phyloP scores from a whole-genome alignment of 2,329 filamentous ascomycete species.

The Venturia carpophila region DNA sequence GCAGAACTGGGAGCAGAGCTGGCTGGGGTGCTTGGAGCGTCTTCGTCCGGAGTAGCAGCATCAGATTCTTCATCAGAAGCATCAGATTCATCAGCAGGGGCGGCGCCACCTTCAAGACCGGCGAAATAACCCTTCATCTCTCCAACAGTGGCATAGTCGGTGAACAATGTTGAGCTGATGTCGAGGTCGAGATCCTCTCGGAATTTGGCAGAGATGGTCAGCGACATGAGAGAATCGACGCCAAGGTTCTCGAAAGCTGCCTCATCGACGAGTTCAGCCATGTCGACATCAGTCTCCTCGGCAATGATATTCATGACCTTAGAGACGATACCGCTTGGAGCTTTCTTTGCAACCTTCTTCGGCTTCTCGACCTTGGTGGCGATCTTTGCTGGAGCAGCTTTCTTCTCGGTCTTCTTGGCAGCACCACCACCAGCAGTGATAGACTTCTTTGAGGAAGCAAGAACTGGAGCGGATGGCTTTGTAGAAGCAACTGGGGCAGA shows the following conservation, averaged over 20 bases:
- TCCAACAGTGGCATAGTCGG: slow-evolving; percentile 52
- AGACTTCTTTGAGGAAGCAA: slow-evolving; percentile 25
- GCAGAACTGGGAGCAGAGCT: slow-evolving; percentile 40
- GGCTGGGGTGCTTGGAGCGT: slow-evolving; percentile 39
- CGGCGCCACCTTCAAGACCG: slow-evolving; percentile 37
- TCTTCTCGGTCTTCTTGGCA: slow-evolving; percentile 31
- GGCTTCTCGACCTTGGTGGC: slow-evolving; percentile 45
- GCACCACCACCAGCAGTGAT: slow-evolving; percentile 28
- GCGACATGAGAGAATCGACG: slow-evolving; percentile 53
- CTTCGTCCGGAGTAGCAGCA: slow-evolving; percentile 37
- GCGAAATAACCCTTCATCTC: slow-evolving; percentile 52
- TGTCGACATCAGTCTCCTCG: slow-evolving; percentile 54
- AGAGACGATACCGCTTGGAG: slow-evolving; percentile 40
- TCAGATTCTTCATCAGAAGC: slow-evolving; percentile 31
- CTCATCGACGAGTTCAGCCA: slow-evolving; percentile 51
- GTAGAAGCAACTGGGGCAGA: slow-evolving; percentile 29
- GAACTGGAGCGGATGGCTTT: slow-evolving; percentile 25
- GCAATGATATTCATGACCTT: slow-evolving; percentile 59
- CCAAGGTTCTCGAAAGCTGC: slow-evolving; percentile 55
- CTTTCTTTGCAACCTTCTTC: slow-evolving; percentile 38
- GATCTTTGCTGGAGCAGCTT: slow-evolving; percentile 46
- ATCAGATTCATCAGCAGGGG: slow-evolving; percentile 36
- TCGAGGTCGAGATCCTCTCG: slow-evolving; percentile 54
- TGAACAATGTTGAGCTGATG: slow-evolving; percentile 51
- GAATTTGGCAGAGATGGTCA: slow-evolving; percentile 55